Evolutionary conservation across 208 protist species (phyloP).

Genomic region (Giardia muris): DNA sequence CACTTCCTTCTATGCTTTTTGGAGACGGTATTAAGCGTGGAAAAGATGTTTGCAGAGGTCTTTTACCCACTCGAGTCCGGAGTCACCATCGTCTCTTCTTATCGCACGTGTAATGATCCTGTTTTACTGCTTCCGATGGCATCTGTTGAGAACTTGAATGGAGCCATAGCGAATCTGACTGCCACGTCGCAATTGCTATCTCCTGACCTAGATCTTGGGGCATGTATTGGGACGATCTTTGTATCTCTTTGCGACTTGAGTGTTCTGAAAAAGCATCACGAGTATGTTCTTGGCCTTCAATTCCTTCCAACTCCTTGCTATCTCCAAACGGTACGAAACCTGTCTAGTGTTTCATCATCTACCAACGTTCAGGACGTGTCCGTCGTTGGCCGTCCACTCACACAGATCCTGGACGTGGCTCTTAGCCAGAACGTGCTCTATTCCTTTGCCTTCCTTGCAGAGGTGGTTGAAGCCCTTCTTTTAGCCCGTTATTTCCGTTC

Average conservation of each 20-base stretch:
- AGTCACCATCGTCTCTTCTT: no score
- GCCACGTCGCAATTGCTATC: neutral
- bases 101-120: no score
- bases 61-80: no score
- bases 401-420: neutral
- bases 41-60: no score
- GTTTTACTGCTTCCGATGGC: no score
- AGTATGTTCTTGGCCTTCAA: neutral
- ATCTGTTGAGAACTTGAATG: no score
- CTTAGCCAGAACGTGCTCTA: neutral
- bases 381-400: neutral
- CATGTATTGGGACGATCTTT: neutral
- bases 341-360: neutral
- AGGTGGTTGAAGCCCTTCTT: neutral
- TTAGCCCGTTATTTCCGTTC: neutral
- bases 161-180: no score
- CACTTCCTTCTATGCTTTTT: neutral
- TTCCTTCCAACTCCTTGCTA: neutral
- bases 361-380: neutral
- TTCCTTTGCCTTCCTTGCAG: neutral
- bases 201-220: neutral
- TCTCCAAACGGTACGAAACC: neutral
- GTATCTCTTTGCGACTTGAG: neutral
- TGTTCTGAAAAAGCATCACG: neutral
- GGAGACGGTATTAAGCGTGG: neutral